Conservation (phyloP, 75 land plant genomes). For the Selaginella tamariscina region DNA sequence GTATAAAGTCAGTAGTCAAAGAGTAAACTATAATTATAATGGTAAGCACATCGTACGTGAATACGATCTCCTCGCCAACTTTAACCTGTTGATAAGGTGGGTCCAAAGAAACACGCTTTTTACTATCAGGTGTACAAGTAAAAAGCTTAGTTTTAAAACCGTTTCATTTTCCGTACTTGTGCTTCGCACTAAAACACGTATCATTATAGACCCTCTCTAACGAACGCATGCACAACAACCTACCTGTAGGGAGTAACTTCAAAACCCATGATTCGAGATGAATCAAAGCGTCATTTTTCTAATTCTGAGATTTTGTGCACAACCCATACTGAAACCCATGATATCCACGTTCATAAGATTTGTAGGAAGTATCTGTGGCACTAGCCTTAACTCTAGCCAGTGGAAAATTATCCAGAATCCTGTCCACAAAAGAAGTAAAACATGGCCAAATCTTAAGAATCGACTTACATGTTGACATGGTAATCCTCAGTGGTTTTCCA, state of each 20-base stretch:
- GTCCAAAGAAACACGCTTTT: slow-evolving; percentile 30
- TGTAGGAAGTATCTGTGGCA: slow-evolving; percentile 36
- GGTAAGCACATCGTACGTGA: slow-evolving; percentile 85
- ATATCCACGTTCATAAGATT: slow-evolving; percentile 66
- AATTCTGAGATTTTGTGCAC: no score
- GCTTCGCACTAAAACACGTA: slow-evolving; percentile 79
- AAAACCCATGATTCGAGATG: slow-evolving; percentile 80
- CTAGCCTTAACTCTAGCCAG: slow-evolving; percentile 57
- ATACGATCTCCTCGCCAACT: slow-evolving; percentile 41
- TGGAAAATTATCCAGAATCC: slow-evolving; percentile 92
- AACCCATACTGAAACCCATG: no score
- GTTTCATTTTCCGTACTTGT: slow-evolving; percentile 55
- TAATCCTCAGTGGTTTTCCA: slow-evolving; percentile 57
- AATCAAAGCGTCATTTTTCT: no score
- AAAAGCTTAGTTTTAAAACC: slow-evolving; percentile 42
- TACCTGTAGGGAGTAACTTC: slow-evolving; percentile 64
- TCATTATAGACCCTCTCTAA: no score
- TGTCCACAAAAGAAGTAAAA: slow-evolving; percentile 14
- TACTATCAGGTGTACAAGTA: slow-evolving; percentile 61
- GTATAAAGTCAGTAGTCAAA: no score
- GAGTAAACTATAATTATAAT: no score
- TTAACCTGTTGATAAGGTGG: slow-evolving; percentile 61
- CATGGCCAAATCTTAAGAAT: neutral
- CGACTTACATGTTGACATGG: slow-evolving; percentile 76
- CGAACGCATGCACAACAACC: no score